Conservation (phyloP, 176 grass and related monocot genomes). For the Avena sativa region DNA sequence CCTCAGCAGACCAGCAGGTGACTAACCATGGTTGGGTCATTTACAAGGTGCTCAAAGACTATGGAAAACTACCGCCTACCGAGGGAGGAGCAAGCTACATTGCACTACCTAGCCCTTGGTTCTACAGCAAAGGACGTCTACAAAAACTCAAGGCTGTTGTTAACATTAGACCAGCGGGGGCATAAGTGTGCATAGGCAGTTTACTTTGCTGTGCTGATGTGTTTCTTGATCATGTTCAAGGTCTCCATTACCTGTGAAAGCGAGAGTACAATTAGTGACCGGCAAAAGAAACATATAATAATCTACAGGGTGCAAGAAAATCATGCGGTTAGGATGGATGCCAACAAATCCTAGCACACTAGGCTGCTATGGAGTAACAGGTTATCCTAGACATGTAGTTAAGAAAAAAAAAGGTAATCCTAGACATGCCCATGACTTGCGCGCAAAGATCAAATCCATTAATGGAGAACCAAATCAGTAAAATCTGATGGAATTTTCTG, state of each 20-base stretch:
- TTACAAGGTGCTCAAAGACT: slow-evolving; percentile 46
- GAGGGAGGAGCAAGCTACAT: slow-evolving; percentile 37
- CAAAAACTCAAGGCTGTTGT: not conserved
- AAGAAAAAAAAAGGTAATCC: too few relatives aligned
- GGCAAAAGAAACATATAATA: not conserved
- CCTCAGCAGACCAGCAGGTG: slow-evolving; percentile 2
- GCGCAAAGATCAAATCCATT: slow-evolving; percentile 20
- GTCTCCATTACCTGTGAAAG: slow-evolving; percentile 65
- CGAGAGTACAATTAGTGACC: not conserved
- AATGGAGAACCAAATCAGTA: slow-evolving; percentile 6
- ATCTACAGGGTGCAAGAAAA: slow-evolving; percentile 7
- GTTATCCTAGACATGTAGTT: not conserved
- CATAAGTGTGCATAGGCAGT: not conserved
- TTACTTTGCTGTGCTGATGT: slow-evolving; percentile 56
- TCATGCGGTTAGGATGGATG: slow-evolving; percentile 7
- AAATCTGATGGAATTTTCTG: not conserved
- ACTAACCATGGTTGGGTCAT: slow-evolving; percentile 41
- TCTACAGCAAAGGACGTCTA: slow-evolving; percentile 34
- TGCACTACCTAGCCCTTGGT: slow-evolving; percentile 35
- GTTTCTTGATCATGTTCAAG: slow-evolving; percentile 66
- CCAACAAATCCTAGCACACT: slow-evolving; percentile 21
- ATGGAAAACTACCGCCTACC: slow-evolving; percentile 35
- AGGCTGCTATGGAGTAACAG: not conserved
- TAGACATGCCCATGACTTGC: slow-evolving; percentile 1
- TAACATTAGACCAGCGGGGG: not conserved